Evolutionary conservation across 139 green algal genomes (phyloP), one percentile per base, ranked within the genome.

Genomic region (Haematococcus lacustris): DNA sequence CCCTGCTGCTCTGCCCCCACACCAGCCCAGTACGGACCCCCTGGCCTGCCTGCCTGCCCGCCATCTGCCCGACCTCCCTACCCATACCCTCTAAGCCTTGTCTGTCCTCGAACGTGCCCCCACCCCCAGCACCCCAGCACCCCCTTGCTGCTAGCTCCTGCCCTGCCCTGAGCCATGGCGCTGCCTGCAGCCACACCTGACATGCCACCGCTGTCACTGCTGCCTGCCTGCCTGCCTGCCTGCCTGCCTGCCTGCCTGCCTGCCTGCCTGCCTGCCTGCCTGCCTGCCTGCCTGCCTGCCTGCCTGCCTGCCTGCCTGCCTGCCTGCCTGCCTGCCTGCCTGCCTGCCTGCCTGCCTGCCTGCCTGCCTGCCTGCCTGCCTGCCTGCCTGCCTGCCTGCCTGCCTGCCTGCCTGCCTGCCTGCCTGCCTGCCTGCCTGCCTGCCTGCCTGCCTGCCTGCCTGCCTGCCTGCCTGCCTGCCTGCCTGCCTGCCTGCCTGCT

Each of bases 151-250:
- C n/a, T n/a, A n/a, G n/a, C n/a, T n/a, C n/a, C n/a, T n/a, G n/a
- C n/a, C n/a, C n/a, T n/a, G n/a, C n/a, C n/a, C n/a, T n/a, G n/a
- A n/a, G n/a, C n/a, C n/a, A n/a, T n/a, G n/a, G n/a, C n/a, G n/a
- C n/a, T n/a, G n/a, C n/a, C n/a, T n/a, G n/a, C n/a, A n/a, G n/a
- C n/a, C n/a, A n/a, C n/a, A n/a, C n/a, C n/a, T n/a, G n/a, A n/a
- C 1, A 73, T 78, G 5, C 88, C 96, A 70, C 83, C 79, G 6
- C 77, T 96, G 60, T 85, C 89, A 5, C 73, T 86, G 1, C 74
- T 88, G 23, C 84, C 95, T 30, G 28, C 41, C 1, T 38, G 83
- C 34, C 88, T 92, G 63, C 81, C 83, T 2, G 30, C 71, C 1
- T 70, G 38, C 59, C 26, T 66, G 38, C 81, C 83, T 2, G 30